Evolutionary conservation across 176 grass and related monocot species (phyloP), one percentile per base, ranked within the genome.

Genomic region (Rhipidocladum racemiflorum): DNA sequence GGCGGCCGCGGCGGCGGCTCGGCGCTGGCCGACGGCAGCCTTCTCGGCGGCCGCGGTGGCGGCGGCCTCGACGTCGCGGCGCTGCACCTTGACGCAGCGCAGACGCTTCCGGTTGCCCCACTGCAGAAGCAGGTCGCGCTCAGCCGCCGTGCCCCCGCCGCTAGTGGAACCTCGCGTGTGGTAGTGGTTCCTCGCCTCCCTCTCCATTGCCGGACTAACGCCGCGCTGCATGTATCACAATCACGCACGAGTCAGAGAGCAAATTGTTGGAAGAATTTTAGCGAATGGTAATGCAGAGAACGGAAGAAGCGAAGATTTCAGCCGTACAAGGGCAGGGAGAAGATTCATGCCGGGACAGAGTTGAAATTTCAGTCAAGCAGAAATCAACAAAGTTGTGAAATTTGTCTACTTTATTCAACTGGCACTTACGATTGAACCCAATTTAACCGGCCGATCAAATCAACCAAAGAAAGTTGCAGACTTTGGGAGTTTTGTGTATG

Each of bases 21-120:
- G 89, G 68, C 88, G 93, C 86, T 97, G 88, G 74, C 84, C 61
- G 28, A 69, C 42, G 2, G 91, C 81, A 20, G 86, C 88, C 79
- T 79, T 90, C 84, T 90, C 87, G 64, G 90, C 80, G 11, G 87
- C 76, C 17, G 32, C 64, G 18, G 87, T 81, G 69, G 86, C 87
- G 2, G 90, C 78, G 42, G 87, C 78, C 28, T 85, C 81, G 50
- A 89, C 80, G 54, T 97, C 93, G 68, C 85, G 91, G 32, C 88
- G 93, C 40, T 91, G 93, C 76, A 88, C 89, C 80, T 97, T 97
- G 83, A 90, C 89, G 84, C 94, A 97, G 72, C 91, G 87, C 39
- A 97, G 81, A 56, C 94, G 78, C 84, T 97, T 97, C 77, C 94
- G 77, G 73, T 93, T 97, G 28, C 94, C 94, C 94, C 94, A 97